Conservation (phyloP, 257 asterid species). For the Jacaranda mimosifolia region DNA sequence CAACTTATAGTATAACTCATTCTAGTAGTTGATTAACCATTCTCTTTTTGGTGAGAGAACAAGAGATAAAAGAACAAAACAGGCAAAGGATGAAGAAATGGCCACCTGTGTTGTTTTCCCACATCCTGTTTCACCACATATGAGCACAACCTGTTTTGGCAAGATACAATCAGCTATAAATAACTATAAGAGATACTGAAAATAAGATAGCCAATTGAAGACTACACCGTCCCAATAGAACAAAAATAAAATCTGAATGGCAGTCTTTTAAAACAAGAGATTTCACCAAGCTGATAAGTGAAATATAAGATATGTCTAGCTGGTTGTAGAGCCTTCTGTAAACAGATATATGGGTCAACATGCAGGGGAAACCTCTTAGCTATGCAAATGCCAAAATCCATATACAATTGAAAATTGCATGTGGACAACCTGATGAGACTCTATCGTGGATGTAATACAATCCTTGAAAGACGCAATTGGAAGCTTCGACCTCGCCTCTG, state of each 20-base stretch:
- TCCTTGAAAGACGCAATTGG: conserved; percentile 88
- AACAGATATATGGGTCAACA: conserved; percentile 11
- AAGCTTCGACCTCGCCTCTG: conserved; percentile 74
- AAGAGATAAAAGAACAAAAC: conserved; percentile 7
- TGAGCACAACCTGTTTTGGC: conserved; percentile 79
- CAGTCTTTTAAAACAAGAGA: conserved; percentile 1
- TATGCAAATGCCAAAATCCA: conserved; percentile 11
- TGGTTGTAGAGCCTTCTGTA: conserved; percentile 6
- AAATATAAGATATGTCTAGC: neutral
- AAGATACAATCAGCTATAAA: conserved; percentile 33
- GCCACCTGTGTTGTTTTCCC: conserved; percentile 95
- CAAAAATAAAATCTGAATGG: conserved; percentile 15
- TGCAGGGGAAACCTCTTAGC: conserved; percentile 18
- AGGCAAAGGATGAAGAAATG: conserved; percentile 25
- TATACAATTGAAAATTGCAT: conserved; percentile 12
- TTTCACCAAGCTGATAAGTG: conserved; percentile 22
- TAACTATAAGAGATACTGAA: neutral
- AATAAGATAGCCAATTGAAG: conserved; percentile 8
- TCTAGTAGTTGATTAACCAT: neutral
- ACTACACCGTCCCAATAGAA: neutral
- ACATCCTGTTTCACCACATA: conserved; percentile 98
- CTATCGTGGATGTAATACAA: conserved; percentile 68
- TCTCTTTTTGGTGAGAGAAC: neutral
- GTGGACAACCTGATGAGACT: conserved; percentile 74
- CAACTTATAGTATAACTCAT: conserved; percentile 1